Base-by-base conservation (phyloP, 73 alveolate genomes). In the Symbiodinium natans region DNA sequence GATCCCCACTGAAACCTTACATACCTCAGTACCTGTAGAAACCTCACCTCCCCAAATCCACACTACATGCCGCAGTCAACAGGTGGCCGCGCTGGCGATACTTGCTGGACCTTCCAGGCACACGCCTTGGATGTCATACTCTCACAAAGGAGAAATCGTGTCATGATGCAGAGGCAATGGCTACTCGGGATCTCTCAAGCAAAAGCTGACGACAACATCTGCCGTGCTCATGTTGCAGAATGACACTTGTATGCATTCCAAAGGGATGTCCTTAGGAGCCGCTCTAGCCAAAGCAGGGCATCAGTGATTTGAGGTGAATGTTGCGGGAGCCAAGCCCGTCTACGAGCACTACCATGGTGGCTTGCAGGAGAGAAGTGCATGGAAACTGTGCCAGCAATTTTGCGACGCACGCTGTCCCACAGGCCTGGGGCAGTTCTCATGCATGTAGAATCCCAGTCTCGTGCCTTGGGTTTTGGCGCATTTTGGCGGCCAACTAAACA, bases 271-370 rank as follows among this genome's bases (percentile, higher is more conserved):
- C 13, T 6, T 46, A 13, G 13, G 21, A 46, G 59, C 59, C 6
- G 59, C n/a, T n/a, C n/a, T n/a, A 46, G 21, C 59, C 21, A 6
- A 46, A 46, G 59, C 59, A 6, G 59, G 13, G 59, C 59, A 63
- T 1, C 17, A 23, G 77, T 23, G 77, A 63, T 19, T 17, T 36
- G 13, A 89, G 97, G 97, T 90, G 80, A 90, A 42, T 21, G 97
- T 74, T 80, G 80, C 83, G 29, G 98, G 98, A 15, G 92, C 98
- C 9, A 75, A 74, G 82, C 98, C 98, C 19, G 98, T 92, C 63
- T 92, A 75, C 38, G 98, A 92, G 92, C 98, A 92, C 84, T 92
- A 92, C 73, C 98, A 92, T 52, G 98, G 84, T 36, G 98, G 98
- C 36, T 88, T 92, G 33, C 98, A 92, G 98, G 98, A 41, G 36